phyloP scores from a whole-genome alignment of 345 rosid species.

The Arabidopsis arenosa region DNA sequence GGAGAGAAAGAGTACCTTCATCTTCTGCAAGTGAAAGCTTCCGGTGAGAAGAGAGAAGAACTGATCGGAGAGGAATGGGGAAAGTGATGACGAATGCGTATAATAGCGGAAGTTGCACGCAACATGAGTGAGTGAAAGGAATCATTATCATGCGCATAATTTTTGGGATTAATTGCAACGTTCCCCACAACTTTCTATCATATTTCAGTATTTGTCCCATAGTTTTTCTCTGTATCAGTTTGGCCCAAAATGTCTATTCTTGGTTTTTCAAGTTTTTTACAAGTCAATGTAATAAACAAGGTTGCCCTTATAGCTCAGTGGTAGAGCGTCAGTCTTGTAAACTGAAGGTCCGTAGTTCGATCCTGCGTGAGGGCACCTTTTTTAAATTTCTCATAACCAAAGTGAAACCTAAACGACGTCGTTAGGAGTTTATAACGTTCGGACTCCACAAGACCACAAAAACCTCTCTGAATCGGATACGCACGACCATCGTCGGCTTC shows the following conservation, averaged over 20 bases:
- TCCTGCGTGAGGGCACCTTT: conserved; percentile 75
- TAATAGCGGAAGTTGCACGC: conserved; percentile 39
- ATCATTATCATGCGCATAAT: conserved; percentile 26
- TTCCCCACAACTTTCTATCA: not conserved
- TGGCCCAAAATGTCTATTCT: not conserved
- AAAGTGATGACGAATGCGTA: conserved; percentile 18
- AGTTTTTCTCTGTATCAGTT: not conserved
- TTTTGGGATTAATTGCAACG: not conserved
- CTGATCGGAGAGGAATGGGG: conserved; percentile 10
- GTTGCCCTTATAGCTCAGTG: conserved; percentile 64
- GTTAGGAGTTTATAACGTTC: not conserved
- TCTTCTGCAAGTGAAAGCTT: conserved; percentile 7
- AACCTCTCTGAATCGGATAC: not conserved
- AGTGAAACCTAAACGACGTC: not conserved
- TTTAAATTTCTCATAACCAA: not conserved
- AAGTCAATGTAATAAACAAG: accelerated
- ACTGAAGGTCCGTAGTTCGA: conserved; percentile 80
- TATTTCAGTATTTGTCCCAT: not conserved
- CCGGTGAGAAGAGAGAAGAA: not conserved
- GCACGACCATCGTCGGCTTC: conserved; percentile 23
- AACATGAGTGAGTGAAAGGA: not conserved
- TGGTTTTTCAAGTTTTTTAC: not conserved
- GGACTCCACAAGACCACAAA: conserved; percentile 7
- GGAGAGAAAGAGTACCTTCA: conserved; percentile 36
- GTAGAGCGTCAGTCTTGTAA: conserved; percentile 90